phyloP scores from a whole-genome alignment of 345 rosid species.

The Salix purpurea region DNA sequence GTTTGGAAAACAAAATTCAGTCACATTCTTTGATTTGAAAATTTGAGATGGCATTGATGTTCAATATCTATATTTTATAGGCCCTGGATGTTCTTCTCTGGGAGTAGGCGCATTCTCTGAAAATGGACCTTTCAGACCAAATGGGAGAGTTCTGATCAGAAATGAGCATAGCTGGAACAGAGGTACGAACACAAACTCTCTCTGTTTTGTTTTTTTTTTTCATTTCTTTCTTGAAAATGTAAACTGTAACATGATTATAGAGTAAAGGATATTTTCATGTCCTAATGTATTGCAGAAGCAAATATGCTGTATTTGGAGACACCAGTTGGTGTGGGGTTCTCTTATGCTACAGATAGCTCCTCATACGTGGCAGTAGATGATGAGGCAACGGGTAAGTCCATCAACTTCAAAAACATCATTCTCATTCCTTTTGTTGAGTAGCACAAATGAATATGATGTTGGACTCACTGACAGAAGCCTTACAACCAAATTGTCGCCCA shows the following conservation, averaged over 20 bases:
- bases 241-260: neutral
- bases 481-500: neutral
- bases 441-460: neutral
- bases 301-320: slow-evolving; percentile 92
- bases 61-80: slow-evolving; percentile 24
- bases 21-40: neutral
- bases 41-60: neutral
- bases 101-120: slow-evolving; percentile 98
- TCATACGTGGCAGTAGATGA: slow-evolving; percentile 65
- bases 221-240: neutral
- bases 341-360: slow-evolving; percentile 67
- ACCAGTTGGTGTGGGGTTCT: slow-evolving; percentile 94
- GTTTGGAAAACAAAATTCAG: neutral
- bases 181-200: slow-evolving; percentile 34
- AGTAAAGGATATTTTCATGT: neutral
- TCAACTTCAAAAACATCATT: neutral
- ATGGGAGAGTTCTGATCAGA: slow-evolving; percentile 57
- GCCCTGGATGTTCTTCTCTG: slow-evolving; percentile 95
- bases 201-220: neutral
- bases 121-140: slow-evolving; percentile 95
- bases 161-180: slow-evolving; percentile 90
- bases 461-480: neutral
- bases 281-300: slow-evolving; percentile 55
- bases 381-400: slow-evolving; percentile 17
- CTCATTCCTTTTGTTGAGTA: slow-evolving; percentile 11